Base-by-base conservation (phyloP, 306 rosid species). In the Dalbergia cultrata region DNA sequence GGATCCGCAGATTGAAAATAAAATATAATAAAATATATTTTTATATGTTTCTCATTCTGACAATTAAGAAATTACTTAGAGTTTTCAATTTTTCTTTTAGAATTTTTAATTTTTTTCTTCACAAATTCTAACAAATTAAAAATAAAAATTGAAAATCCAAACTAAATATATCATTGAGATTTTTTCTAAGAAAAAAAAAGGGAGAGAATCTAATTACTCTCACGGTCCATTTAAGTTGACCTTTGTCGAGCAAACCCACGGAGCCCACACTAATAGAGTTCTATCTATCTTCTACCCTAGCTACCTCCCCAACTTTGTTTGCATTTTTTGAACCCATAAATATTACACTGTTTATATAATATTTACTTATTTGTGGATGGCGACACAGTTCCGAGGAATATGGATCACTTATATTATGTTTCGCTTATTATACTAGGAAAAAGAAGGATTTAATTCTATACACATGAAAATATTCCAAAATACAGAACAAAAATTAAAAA, bases 391-490 rank as follows among this genome's bases (percentile, higher is more conserved):
- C 75, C 10, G 11, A 43, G 70, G 86, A 85, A 85, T 83, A 83
- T 41, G 54, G 54, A 73, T 77, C 33, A 11, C 39, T 58, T 50
- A 50, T 63, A 16, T 57, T 58, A 72, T 22, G 53, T 44, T 66
- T 64, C 67, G 63, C 65, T 22, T 57, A 56, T 80, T 72, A 53
- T 73, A 80, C 52, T 72, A 72, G 45, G 78, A 50, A 49, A 22
- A 71, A 31, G 44, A 10, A 53, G 35, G 56, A 43, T 50, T 53
- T 18, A 49, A 63, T 39, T 70, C 59, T 72, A 72, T 58, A 65
- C 44, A 41, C 72, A 58, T 18, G 5, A 76, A 65, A 76, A 84
- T 89, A 84, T 91, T 87, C 93, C 68, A 64, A 74, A 66, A 87
- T 84, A 69, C 81, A 35, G 66, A 7, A 45, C 49, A 5, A 2